phyloP scores from a whole-genome alignment of 106 monocot genomes.

The Platanthera zijinensis region DNA sequence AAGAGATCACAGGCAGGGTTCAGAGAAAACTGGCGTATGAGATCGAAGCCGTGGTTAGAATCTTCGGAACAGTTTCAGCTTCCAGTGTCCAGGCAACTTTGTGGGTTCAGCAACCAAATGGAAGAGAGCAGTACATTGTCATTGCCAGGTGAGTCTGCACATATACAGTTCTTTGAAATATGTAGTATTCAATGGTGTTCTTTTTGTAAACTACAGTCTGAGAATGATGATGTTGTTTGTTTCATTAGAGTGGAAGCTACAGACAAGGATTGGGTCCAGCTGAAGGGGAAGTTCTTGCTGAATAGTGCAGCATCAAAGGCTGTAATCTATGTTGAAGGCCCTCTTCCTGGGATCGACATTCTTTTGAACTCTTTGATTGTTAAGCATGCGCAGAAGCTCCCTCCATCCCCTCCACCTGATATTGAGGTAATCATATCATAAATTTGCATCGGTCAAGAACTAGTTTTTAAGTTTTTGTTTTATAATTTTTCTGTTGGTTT shows the following conservation, averaged over 20 bases:
- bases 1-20: conserved; percentile 69
- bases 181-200: background rate
- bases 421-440: conserved; percentile 15
- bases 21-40: conserved; percentile 74
- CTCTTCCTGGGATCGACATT: conserved; percentile 48
- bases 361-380: conserved; percentile 45
- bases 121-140: conserved; percentile 64
- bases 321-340: conserved; percentile 54
- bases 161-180: background rate
- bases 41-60: conserved; percentile 45
- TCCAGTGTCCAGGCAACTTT: conserved; percentile 46
- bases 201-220: background rate
- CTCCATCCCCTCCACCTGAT: conserved; percentile 24
- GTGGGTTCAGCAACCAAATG: conserved; percentile 60
- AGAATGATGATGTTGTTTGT: background rate
- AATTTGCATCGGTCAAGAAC: background rate
- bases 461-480: background rate
- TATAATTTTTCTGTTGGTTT: background rate
- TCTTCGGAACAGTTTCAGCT: conserved; percentile 26
- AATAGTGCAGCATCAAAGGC: conserved; percentile 37
- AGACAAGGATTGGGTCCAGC: conserved; percentile 50
- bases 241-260: conserved; percentile 27
- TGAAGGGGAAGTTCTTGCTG: conserved; percentile 58
- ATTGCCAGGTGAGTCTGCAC: conserved; percentile 43
- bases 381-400: conserved; percentile 30